Evolutionary conservation across 2,329 filamentous ascomycete species (phyloP).

Genomic region (Aspergillus felis): DNA sequence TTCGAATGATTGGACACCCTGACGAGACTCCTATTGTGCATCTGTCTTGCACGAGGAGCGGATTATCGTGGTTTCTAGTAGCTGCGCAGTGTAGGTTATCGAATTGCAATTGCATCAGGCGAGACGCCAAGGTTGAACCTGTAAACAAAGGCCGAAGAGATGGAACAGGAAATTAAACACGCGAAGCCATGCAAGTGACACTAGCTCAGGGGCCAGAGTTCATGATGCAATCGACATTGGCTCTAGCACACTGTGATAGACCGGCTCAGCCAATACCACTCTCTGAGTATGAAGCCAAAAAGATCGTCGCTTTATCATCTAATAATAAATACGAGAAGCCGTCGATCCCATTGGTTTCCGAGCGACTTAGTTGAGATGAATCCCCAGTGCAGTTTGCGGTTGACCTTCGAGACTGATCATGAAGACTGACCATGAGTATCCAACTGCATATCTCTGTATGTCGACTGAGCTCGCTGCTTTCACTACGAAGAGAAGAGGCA

Average conservation of each 20-base stretch:
- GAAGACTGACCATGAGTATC: not conserved
- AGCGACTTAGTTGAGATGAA: not conserved
- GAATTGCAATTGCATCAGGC: not conserved
- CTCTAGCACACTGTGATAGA: not conserved
- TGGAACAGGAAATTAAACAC: not conserved
- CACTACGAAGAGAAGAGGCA: not conserved
- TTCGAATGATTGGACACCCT: not conserved
- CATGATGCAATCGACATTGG: not conserved
- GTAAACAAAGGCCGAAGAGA: not conserved
- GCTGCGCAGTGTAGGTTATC: not conserved
- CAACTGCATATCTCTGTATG: not conserved
- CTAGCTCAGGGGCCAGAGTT: not conserved
- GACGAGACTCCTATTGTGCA: not conserved
- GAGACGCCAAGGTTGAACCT: not conserved
- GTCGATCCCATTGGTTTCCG: conserved; percentile 7
- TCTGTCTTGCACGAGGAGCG: not conserved
- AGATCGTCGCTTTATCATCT: conserved; percentile 11
- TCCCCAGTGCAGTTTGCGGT: not conserved
- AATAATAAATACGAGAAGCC: conserved; percentile 18
- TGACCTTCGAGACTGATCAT: not conserved
- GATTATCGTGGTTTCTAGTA: not conserved
- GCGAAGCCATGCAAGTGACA: not conserved
- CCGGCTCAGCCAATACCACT: not conserved
- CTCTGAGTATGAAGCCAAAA: not conserved
- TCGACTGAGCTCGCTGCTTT: not conserved